Conservation (phyloP, 306 rosid species). For the Fagus crenata region DNA sequence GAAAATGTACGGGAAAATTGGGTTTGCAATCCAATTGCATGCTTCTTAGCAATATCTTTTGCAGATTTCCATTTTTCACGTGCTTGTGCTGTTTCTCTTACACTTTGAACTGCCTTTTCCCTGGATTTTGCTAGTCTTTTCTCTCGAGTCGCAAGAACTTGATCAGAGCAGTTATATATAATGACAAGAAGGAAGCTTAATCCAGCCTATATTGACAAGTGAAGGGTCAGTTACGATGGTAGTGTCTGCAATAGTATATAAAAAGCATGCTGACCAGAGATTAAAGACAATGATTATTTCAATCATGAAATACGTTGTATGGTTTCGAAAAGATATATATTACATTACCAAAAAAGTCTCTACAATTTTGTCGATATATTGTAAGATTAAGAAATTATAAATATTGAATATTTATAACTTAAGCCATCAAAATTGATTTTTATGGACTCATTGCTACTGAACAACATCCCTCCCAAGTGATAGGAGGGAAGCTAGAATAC, state of each 20-base stretch:
- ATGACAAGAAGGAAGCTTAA: constrained; percentile 65
- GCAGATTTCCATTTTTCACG: constrained; percentile 99
- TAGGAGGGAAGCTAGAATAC: not conserved
- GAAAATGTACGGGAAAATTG: constrained; percentile 87
- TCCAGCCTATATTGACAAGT: constrained; percentile 63
- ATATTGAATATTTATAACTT: not conserved
- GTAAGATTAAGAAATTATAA: not conserved
- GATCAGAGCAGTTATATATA: constrained; percentile 86
- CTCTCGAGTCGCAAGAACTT: constrained; percentile 92
- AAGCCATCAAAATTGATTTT: not conserved
- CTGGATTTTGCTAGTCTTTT: constrained; percentile 86
- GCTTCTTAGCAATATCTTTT: constrained; percentile 83
- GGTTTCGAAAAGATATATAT: not conserved
- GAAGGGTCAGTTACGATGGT: constrained; percentile 27
- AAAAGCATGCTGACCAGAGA: not conserved
- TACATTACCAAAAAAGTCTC: not conserved
- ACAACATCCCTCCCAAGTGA: not conserved
- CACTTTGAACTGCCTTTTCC: constrained; percentile 93
- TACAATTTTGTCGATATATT: too few relatives aligned
- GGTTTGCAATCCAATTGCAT: constrained; percentile 67
- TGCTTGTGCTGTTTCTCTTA: constrained; percentile 86
- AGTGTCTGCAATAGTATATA: not conserved
- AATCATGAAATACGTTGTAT: not conserved
- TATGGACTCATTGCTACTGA: not conserved
- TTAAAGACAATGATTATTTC: not conserved